Conservation (phyloP, 225 moss, liverwort and hornwort species). For the Marchantia polymorpha region DNA sequence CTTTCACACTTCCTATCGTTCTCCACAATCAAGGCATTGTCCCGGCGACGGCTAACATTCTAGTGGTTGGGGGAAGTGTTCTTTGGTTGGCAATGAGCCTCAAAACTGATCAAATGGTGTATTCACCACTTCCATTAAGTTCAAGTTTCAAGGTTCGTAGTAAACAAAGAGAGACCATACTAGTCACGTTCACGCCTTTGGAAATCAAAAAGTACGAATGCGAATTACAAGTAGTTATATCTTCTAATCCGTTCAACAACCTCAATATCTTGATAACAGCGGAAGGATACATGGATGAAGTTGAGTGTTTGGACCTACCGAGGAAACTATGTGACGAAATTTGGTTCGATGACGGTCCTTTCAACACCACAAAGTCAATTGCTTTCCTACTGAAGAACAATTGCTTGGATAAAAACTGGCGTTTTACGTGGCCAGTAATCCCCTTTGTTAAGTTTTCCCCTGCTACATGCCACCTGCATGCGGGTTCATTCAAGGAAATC, state of each 20-base stretch:
- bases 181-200: slow-evolving; percentile 63
- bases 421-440: slow-evolving; percentile 73
- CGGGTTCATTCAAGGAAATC: slow-evolving; percentile 47
- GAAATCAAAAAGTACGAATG: slow-evolving; percentile 49
- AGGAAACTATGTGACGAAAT: slow-evolving; percentile 52
- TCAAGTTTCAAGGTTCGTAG: slow-evolving; percentile 56
- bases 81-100: slow-evolving; percentile 61
- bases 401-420: slow-evolving; percentile 57
- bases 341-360: slow-evolving; percentile 68
- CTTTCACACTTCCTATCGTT: slow-evolving; percentile 43
- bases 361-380: slow-evolving; percentile 36
- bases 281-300: slow-evolving; percentile 75
- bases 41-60: slow-evolving; percentile 49
- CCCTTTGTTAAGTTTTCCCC: slow-evolving; percentile 57
- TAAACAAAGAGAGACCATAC: slow-evolving; percentile 57
- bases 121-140: slow-evolving; percentile 46
- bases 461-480: slow-evolving; percentile 63
- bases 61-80: slow-evolving; percentile 42
- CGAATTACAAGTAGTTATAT: slow-evolving; percentile 70
- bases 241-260: slow-evolving; percentile 65
- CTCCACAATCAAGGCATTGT: slow-evolving; percentile 73
- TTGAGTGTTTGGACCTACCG: slow-evolving; percentile 68
- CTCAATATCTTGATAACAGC: slow-evolving; percentile 56
- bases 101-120: slow-evolving; percentile 50
- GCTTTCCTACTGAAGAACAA: slow-evolving; percentile 63